Evolutionary conservation across 202 grass and related monocot species (phyloP).

Genomic region (Panicum virgatum): DNA sequence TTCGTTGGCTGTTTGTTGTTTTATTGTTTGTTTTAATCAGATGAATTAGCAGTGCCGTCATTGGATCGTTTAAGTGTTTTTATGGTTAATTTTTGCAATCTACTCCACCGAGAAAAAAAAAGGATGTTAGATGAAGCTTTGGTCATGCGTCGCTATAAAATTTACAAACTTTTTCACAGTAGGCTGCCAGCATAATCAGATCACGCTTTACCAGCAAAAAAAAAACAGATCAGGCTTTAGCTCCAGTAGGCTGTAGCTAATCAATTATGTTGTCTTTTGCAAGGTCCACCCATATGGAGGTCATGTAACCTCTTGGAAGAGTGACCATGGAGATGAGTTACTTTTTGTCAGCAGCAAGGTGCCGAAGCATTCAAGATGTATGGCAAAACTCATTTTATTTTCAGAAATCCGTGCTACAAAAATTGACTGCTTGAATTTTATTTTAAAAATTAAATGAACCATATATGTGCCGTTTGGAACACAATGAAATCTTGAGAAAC

Average conservation of each 20-base stretch:
- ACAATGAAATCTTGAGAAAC: slow-evolving; percentile 74
- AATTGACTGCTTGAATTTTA: slow-evolving; percentile 1
- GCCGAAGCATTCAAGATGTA: slow-evolving; percentile 43
- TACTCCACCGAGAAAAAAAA: background rate
- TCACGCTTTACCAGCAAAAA: too few species aligned
- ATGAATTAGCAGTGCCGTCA: background rate
- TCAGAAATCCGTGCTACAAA: background rate
- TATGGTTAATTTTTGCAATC: background rate
- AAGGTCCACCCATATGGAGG: slow-evolving; percentile 70
- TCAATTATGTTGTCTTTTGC: slow-evolving; percentile 25
- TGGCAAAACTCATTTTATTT: slow-evolving; percentile 18
- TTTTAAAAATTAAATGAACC: slow-evolving; percentile 21
- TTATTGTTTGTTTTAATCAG: background rate
- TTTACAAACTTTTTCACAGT: too few species aligned
- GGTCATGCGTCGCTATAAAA: slow-evolving; percentile 15
- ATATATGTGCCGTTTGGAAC: slow-evolving; percentile 66
- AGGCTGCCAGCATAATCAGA: too few species aligned
- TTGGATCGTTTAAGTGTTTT: background rate
- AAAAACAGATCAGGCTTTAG: slow-evolving; percentile 4
- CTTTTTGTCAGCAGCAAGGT: slow-evolving; percentile 85
- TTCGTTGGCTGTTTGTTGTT: background rate
- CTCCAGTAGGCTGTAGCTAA: slow-evolving; percentile 23
- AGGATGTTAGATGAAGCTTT: background rate
- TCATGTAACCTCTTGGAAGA: slow-evolving; percentile 86
- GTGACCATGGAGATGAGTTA: slow-evolving; percentile 62